A percentile compares a stretch with the other conserved stretches of the same genome.
Evolutionary conservation across 306 rosid species (phyloP).

Genomic region (Prunus campanulata): DNA sequence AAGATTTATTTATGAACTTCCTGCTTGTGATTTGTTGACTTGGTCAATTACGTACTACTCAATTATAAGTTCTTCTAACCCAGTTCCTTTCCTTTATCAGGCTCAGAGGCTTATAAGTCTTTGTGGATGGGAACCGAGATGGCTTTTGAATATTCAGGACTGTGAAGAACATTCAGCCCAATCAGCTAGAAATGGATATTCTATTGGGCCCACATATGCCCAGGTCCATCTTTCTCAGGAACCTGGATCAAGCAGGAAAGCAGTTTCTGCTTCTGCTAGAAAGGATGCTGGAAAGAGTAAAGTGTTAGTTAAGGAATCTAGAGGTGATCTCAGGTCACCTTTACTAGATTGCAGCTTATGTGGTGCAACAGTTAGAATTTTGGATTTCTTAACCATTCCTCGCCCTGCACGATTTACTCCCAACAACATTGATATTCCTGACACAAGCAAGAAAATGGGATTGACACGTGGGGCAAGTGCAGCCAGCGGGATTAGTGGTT

Average conservation of each 20-base stretch:
- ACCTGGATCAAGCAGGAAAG: slow-evolving; percentile 62
- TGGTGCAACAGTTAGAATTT: slow-evolving; percentile 85
- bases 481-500: slow-evolving; percentile 97
- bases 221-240: slow-evolving; percentile 68
- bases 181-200: slow-evolving; percentile 93
- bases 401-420: slow-evolving; percentile 77
- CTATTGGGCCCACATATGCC: slow-evolving; percentile 69
- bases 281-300: slow-evolving; percentile 74
- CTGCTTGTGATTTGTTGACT: slow-evolving; percentile 8
- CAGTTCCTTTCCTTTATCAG: slow-evolving; percentile 47
- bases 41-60: slow-evolving; percentile 10
- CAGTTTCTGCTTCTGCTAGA: slow-evolving; percentile 70
- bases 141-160: slow-evolving; percentile 90
- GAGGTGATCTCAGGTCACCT: slow-evolving; percentile 70
- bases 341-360: slow-evolving; percentile 92
- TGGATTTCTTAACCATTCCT: slow-evolving; percentile 75
- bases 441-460: slow-evolving; percentile 85
- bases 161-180: slow-evolving; percentile 99
- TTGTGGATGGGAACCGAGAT: slow-evolving; percentile 99
- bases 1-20: slow-evolving; percentile 29
- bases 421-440: slow-evolving; percentile 73
- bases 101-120: slow-evolving; percentile 95
- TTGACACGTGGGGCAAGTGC: slow-evolving; percentile 98
- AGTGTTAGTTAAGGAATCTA: slow-evolving; percentile 59
- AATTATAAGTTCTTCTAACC: slow-evolving; percentile 29